phyloP scores from a whole-genome alignment of 2,329 filamentous ascomycete genomes.

The Reticulascus tulasneorum region DNA sequence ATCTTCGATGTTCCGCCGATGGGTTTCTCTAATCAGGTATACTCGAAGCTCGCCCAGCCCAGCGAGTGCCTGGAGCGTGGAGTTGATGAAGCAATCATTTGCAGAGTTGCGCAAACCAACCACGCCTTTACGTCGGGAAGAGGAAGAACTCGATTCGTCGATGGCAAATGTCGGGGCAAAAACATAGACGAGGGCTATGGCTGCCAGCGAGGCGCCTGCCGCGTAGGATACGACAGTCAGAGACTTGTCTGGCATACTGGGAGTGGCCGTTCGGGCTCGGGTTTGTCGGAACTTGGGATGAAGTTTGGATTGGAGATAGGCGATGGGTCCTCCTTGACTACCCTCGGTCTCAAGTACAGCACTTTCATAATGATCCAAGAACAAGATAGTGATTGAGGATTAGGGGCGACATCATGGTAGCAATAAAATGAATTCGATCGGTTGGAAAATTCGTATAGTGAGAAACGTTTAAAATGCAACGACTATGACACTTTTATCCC shows the following conservation, averaged over 20 bases:
- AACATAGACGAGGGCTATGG: conserved; percentile 92
- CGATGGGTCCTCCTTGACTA: too few relatives aligned
- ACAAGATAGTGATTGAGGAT: too few relatives aligned
- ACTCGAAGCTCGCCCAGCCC: conserved; percentile 83
- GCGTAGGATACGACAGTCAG: conserved; percentile 87
- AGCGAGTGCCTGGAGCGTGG: conserved; percentile 86
- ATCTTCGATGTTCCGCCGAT: conserved; percentile 77
- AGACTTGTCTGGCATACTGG: conserved; percentile 72
- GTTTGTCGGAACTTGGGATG: not conserved
- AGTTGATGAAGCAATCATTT: conserved; percentile 98
- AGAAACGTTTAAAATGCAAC: too few relatives aligned
- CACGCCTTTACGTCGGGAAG: conserved; percentile 76
- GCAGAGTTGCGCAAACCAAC: conserved; percentile 87
- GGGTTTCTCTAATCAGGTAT: conserved; percentile 88
- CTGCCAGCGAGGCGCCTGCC: conserved; percentile 89
- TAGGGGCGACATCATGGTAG: too few relatives aligned
- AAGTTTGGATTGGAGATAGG: not conserved
- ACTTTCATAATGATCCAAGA: too few relatives aligned
- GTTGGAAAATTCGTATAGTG: too few relatives aligned
- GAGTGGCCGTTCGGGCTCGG: conserved; percentile 6
- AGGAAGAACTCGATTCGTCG: conserved; percentile 70
- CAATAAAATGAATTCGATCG: too few relatives aligned
- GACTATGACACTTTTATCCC: too few relatives aligned
- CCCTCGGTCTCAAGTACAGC: too few relatives aligned
- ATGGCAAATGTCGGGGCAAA: conserved; percentile 97